These are phyloP conservation scores for Chalaropsis thielavioides DNA, from an alignment of 2,329 filamentous ascomycete species.

Conservation along the genomic window DNA sequence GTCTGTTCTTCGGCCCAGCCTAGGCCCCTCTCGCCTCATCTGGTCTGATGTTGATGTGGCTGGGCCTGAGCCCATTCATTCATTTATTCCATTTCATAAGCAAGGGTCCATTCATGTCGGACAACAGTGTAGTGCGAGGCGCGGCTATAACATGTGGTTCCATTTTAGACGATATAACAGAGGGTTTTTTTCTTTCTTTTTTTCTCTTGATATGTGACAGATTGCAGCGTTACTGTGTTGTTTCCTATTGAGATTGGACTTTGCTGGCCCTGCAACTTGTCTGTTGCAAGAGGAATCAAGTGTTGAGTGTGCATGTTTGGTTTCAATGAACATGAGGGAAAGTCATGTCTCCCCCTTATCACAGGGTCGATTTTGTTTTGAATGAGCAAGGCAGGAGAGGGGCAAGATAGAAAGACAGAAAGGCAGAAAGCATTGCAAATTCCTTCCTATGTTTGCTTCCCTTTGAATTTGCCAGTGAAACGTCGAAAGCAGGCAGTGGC, in stretches of 20 bases:
- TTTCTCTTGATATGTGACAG: neutral
- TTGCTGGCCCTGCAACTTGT: neutral
- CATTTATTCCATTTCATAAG: no score
- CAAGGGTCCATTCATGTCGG: neutral
- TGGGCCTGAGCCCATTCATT: neutral
- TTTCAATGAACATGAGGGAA: neutral
- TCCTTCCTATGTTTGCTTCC: neutral
- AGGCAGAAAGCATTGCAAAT: no score
- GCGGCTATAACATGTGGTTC: neutral
- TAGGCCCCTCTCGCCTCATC: neutral
- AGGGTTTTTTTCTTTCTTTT: no score
- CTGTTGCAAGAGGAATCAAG: no score
- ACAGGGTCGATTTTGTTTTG: neutral
- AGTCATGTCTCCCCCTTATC: neutral
- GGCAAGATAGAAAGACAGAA: no score
- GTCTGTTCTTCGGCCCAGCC: neutral
- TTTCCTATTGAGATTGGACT: neutral
- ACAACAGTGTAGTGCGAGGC: neutral
- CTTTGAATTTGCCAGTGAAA: neutral
- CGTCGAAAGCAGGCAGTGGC: no score
- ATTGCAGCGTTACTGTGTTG: neutral
- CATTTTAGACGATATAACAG: no score
- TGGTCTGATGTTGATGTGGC: neutral
- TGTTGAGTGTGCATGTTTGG: no score
- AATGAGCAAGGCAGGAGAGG: neutral